A percentile compares a stretch with the other conserved stretches of the same genome.
Evolutionary conservation across 2,329 filamentous ascomycete genomes (phyloP).

Genomic region (Paraphoma chrysanthemicola): DNA sequence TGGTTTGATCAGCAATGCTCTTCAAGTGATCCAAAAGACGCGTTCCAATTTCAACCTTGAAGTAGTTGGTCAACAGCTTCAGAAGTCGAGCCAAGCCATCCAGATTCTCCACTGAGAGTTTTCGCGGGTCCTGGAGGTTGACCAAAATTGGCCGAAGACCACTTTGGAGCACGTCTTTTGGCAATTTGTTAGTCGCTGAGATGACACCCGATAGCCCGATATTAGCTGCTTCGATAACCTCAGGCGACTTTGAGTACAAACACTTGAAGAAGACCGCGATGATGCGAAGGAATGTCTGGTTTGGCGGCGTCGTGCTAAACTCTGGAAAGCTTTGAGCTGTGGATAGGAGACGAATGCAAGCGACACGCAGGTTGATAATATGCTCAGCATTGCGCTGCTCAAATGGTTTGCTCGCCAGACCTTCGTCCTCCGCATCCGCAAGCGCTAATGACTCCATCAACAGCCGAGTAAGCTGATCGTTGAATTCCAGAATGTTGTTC

Average conservation of each 20-base stretch:
- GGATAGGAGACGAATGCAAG: conserved; percentile 90
- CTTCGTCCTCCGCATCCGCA: conserved; percentile 93
- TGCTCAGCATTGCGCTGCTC: conserved; percentile 96
- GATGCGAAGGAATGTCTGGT: conserved; percentile 68
- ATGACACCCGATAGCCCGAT: conserved; percentile 87
- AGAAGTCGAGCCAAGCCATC: conserved; percentile 90
- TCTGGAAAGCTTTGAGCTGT: conserved; percentile 94
- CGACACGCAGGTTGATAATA: conserved; percentile 89
- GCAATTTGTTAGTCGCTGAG: conserved; percentile 86
- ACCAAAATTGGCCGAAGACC: conserved; percentile 94
- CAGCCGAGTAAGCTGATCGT: conserved; percentile 87
- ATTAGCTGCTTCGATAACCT: conserved; percentile 93
- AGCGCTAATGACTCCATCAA: conserved; percentile 93
- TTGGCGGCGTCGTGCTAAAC: conserved; percentile 78
- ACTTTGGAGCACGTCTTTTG: conserved; percentile 93
- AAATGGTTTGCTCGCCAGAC: conserved; percentile 80
- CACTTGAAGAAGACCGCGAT: conserved; percentile 98
- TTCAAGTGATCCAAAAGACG: conserved; percentile 94
- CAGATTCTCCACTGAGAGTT: conserved; percentile 84
- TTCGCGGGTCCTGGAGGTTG: conserved; percentile 92
- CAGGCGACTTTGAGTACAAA: conserved; percentile 88
- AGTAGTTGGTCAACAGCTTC: conserved; percentile 94
- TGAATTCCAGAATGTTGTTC: conserved; percentile 87
- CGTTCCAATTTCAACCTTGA: conserved; percentile 97
- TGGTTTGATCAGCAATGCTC: conserved; percentile 79